A percentile compares a stretch with the other conserved stretches of the same genome.
Conservation (phyloP, 805 yeast genomes). For the Lipomyces starkeyi region DNA sequence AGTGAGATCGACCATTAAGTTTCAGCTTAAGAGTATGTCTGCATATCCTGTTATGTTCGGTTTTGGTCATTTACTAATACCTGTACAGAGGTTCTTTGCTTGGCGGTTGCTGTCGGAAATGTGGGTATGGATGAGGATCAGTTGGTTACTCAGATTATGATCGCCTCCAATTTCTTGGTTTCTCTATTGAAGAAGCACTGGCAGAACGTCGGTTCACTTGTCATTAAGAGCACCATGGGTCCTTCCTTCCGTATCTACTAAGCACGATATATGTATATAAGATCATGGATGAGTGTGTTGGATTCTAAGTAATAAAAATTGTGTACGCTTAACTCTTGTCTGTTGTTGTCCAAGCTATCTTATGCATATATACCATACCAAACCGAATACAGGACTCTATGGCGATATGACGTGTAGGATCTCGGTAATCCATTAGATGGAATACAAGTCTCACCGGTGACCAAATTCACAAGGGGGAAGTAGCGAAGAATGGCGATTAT, state of each 20-base stretch:
- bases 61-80: neutral
- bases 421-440: no score
- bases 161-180: conserved; percentile 98
- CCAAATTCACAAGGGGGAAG: no score
- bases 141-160: conserved; percentile 95
- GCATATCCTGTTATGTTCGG: neutral
- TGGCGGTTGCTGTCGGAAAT: conserved; percentile 99
- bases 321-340: neutral
- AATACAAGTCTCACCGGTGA: no score
- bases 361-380: no score
- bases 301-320: neutral
- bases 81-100: conserved; percentile 85
- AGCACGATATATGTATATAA: conserved; percentile 39
- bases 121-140: conserved; percentile 98
- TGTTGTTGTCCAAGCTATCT: neutral
- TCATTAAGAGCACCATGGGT: conserved; percentile 99
- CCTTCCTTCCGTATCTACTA: conserved; percentile 99
- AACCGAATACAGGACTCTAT: no score
- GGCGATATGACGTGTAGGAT: no score
- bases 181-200: conserved; percentile 99
- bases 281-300: conserved; percentile 1
- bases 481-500: no score
- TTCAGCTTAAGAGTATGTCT: conserved; percentile 81
- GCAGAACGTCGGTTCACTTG: conserved; percentile 99
- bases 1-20: conserved; percentile 99